A percentile compares a stretch with the other conserved stretches of the same genome.
These are phyloP conservation scores for Penicillium sp. DNA, from an alignment of 2,329 filamentous ascomycete species.

Conservation along the genomic window DNA sequence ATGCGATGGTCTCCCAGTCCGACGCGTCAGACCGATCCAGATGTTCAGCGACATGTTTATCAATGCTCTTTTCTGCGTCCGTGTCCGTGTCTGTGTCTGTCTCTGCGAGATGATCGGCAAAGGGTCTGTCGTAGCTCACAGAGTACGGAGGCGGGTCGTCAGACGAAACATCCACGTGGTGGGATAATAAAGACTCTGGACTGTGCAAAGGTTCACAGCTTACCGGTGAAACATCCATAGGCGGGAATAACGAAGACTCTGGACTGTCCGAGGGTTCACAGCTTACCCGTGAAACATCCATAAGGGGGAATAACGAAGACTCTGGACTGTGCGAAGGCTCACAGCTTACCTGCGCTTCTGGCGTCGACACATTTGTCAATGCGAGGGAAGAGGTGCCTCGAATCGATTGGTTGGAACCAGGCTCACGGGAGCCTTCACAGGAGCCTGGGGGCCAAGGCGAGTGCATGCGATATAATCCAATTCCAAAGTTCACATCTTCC, in stretches of 20 bases:
- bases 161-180: not conserved
- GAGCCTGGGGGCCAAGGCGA: not conserved
- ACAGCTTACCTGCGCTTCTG: not conserved
- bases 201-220: not conserved
- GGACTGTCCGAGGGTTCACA: not conserved
- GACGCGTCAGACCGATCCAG: not conserved
- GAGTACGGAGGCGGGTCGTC: not conserved
- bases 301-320: not conserved
- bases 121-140: not conserved
- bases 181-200: not conserved
- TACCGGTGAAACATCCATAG: not conserved
- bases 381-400: conserved; percentile 2
- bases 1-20: conserved; percentile 1
- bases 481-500: conserved; percentile 17
- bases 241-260: not conserved
- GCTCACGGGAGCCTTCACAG: not conserved
- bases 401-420: not conserved
- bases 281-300: not conserved
- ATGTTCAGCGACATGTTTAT: not conserved
- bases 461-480: conserved; percentile 14
- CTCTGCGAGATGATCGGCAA: not conserved
- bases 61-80: not conserved
- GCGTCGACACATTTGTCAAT: not conserved
- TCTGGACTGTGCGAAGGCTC: not conserved
- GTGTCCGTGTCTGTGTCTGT: not conserved